Evolutionary conservation across 2,329 filamentous ascomycete species (phyloP).

Genomic region (Mariannaea sp.): DNA sequence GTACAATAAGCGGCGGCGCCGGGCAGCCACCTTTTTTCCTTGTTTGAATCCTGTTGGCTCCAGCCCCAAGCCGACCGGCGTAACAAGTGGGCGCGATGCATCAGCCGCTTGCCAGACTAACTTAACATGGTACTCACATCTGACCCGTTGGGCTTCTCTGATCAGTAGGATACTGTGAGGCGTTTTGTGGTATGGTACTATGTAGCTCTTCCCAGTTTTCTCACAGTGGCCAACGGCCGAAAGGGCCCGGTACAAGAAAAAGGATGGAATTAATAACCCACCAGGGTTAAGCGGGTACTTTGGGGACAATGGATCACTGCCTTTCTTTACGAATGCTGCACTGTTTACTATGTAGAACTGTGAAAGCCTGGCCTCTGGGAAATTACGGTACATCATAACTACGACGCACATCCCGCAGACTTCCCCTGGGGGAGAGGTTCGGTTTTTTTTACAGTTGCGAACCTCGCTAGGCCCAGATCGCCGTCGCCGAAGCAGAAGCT

Average conservation of each 20-base stretch:
- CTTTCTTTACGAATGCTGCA: conserved; percentile 8
- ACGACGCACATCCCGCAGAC: conserved; percentile 19
- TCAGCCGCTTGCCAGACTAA: background rate
- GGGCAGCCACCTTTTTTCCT: conserved; percentile 10
- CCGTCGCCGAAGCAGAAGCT: conserved; percentile 1
- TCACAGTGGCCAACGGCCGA: conserved; percentile 26
- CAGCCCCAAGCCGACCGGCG: conserved; percentile 16
- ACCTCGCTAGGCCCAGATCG: conserved; percentile 9
- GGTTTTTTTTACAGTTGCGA: conserved; percentile 19
- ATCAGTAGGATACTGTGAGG: conserved; percentile 24
- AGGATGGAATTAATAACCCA: conserved; percentile 37
- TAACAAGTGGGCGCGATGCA: conserved; percentile 29
- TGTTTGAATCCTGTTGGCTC: conserved; percentile 10
- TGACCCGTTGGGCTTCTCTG: conserved; percentile 26
- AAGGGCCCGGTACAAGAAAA: conserved; percentile 23
- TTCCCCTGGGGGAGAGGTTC: conserved; percentile 11
- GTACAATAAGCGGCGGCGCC: conserved; percentile 8
- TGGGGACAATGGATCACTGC: conserved; percentile 14
- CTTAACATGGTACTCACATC: conserved; percentile 28
- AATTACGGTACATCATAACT: conserved; percentile 24
- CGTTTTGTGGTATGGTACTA: too few species aligned
- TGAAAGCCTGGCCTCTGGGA: conserved; percentile 19
- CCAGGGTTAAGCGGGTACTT: conserved; percentile 31
- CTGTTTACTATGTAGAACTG: conserved; percentile 5
- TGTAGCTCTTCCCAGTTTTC: conserved; percentile 19